Evolutionary conservation across 2,329 filamentous ascomycete species (phyloP).

Genomic region (Penicillium sp.): DNA sequence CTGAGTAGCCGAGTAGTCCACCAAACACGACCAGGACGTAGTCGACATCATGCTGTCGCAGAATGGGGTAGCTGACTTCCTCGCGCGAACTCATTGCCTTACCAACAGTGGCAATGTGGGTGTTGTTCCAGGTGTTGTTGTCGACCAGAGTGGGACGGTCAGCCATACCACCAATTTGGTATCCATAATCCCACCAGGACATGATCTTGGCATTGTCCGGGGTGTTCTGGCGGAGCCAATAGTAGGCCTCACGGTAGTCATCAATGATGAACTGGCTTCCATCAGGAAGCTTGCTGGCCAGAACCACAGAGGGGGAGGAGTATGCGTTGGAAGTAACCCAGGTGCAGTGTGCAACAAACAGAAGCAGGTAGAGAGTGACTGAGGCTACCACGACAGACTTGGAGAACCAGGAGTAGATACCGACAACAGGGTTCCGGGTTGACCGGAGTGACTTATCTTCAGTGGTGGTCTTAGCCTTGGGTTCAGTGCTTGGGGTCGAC

Average conservation of each 20-base stretch:
- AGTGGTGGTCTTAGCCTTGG: constrained; percentile 44
- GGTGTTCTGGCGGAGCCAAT: constrained; percentile 98
- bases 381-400: constrained; percentile 74
- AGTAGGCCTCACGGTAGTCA: constrained; percentile 98
- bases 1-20: constrained; percentile 92
- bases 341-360: constrained; percentile 97
- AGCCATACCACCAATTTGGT: constrained; percentile 99
- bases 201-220: constrained; percentile 94
- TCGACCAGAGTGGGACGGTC: constrained; percentile 95
- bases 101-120: constrained; percentile 96
- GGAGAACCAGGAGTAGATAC: constrained; percentile 77
- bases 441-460: constrained; percentile 59
- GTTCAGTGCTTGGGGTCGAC: constrained; percentile 55
- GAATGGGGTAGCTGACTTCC: constrained; percentile 97
- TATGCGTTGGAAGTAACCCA: constrained; percentile 99
- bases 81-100: constrained; percentile 98
- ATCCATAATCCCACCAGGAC: constrained; percentile 99
- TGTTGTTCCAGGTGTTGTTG: constrained; percentile 99
- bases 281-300: constrained; percentile 88
- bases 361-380: constrained; percentile 75
- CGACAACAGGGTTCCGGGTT: constrained; percentile 70
- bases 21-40: constrained; percentile 98
- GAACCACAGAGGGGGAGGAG: constrained; percentile 93
- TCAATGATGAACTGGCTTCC: constrained; percentile 98
- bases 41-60: constrained; percentile 97